Percentiles rank a stretch among this genome's conserved stretches.
Conservation (phyloP, 768 basidiomycete genomes). For the Pisolithus marmoratus region DNA sequence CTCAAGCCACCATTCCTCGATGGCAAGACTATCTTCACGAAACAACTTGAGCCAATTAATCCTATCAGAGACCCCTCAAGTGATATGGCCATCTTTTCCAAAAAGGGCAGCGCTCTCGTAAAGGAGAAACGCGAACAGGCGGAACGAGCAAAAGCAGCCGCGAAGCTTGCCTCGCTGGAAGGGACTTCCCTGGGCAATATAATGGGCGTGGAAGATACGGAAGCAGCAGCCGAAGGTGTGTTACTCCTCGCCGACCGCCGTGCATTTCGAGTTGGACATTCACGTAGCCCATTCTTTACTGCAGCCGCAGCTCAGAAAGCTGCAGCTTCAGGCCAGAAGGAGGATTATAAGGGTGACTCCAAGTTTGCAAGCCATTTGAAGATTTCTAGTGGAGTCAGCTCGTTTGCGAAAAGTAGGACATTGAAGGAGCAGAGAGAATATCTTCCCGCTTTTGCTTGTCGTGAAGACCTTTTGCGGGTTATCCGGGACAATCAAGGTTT, state of each 20-base stretch:
- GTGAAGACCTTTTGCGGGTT: slow-evolving; percentile 84
- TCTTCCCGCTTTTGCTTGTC: slow-evolving; percentile 93
- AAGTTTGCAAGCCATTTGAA: slow-evolving; percentile 97
- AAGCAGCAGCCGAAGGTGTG: slow-evolving; percentile 88
- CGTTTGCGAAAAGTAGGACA: slow-evolving; percentile 75
- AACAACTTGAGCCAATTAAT: slow-evolving; percentile 95
- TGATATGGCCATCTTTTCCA: slow-evolving; percentile 93
- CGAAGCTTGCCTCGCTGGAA: slow-evolving; percentile 86
- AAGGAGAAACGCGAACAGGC: slow-evolving; percentile 96
- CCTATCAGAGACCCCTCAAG: slow-evolving; percentile 90
- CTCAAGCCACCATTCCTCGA: slow-evolving; percentile 98
- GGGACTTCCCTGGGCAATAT: slow-evolving; percentile 96
- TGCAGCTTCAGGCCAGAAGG: slow-evolving; percentile 46
- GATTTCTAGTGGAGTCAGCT: slow-evolving; percentile 66
- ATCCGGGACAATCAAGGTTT: slow-evolving; percentile 94
- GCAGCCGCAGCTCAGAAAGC: slow-evolving; percentile 50
- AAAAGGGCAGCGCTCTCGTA: slow-evolving; percentile 93
- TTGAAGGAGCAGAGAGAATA: slow-evolving; percentile 96
- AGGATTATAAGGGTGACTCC: slow-evolving; percentile 86
- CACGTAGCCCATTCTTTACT: slow-evolving; percentile 54
- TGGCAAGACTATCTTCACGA: slow-evolving; percentile 92
- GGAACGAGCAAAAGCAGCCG: slow-evolving; percentile 93
- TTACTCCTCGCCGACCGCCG: slow-evolving; percentile 16
- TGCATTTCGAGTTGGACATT: slow-evolving; percentile 64
- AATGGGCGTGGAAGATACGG: slow-evolving; percentile 94